Base-by-base conservation (phyloP, 495 filamentous ascomycete species). In the Amniculicola lignicola region DNA sequence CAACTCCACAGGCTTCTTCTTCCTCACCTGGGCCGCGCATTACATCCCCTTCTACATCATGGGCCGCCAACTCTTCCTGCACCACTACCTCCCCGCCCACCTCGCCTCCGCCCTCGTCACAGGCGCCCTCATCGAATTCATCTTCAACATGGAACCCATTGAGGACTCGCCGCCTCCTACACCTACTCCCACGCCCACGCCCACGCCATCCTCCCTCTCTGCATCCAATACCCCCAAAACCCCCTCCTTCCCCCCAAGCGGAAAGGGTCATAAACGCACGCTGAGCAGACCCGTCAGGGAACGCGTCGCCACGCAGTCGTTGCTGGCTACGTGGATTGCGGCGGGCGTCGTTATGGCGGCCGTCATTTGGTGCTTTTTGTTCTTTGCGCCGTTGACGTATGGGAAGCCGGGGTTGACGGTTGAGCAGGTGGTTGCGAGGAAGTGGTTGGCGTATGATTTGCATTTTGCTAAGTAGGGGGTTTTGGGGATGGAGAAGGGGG, bases 1-100 rank as follows among this genome's bases (percentile, higher is more conserved):
- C 72, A 96, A 96, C 78, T 94, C 88, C 57, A 97, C 94, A 0
- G 93, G 93, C 37, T 98, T 98, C 82, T 88, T 98, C 72, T 97
- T 96, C 82, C 87, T 98, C 52, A 79, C 79, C 71, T 87, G 83
- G 83, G 81, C 78, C n/a, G 81, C 83, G 27, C 83, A 87, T 69
- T 87, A 86, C 70, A 74, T 85, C 69, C 83, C 83, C 54, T 87
- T 87, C 77, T 87, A 82, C 76, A 73, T 86, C 64, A 87, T 87
- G 83, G 83, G 83, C 54, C 83, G 83, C 44, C 83, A 87, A 67
- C 82, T 84, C 65, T 87, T 87, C 80, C 71, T 87, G 54, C 83
- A 87, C 68, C 83, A 87, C 72, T 87, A 87, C 68, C 83, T 96
- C 4, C 88, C 88, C 14, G 89, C 93, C 3, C 93, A 98, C 65